Base-by-base conservation (phyloP, 108 stramenopile genomes). In the Cyclotella kingstonii region DNA sequence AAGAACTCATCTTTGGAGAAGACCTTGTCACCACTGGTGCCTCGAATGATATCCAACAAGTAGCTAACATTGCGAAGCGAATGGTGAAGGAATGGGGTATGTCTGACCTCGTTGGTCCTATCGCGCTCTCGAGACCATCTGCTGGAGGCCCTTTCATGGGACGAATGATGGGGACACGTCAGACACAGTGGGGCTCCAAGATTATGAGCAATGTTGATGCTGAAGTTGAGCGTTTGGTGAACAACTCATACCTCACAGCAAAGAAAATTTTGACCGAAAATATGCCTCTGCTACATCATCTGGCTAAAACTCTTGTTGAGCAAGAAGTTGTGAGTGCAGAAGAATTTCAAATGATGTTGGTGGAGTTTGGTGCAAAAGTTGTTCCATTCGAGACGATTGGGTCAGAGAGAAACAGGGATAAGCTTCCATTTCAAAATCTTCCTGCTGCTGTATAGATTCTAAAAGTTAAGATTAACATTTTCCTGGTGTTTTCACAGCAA, bases 1-100 rank as follows among this genome's bases (percentile, higher is more conserved):
- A 99, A 79, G 95, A 99, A 78, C 61, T 99, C 28, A 86, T 96
- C 57, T 96, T 82, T 67, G 96, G 97, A 10, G 57, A 84, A 43
- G 86, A 87, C 34, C 34, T 80, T 29, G 95, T 97, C 33, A 99
- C 97, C 26, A 96, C 96, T 10, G 98, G 98, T 30, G 96, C 98
- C 11, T 93, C 91, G 18, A 91, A 95, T 66, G 98, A 99, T 77
- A 75, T 99, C 51, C 90, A 93, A 63, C 91, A 97, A 66, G 96
- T 95, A 27, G 84, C 95, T 15, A 85, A 94, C 54, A 83, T 97
- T 47, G 95, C 94, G 6, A 94, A 96, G 77, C 84, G 92, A 63
- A 97, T 96, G 81, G 93, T 97, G 43, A 70, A 76, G 49, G 82
- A 86, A 45, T 93, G 87, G 77, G 92, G 92, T 38, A 87, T 93